Evolutionary conservation across 108 stramenopile species (phyloP), one percentile per base, ranked within the genome.

Genomic region (Aurantiochytrium sp.): DNA sequence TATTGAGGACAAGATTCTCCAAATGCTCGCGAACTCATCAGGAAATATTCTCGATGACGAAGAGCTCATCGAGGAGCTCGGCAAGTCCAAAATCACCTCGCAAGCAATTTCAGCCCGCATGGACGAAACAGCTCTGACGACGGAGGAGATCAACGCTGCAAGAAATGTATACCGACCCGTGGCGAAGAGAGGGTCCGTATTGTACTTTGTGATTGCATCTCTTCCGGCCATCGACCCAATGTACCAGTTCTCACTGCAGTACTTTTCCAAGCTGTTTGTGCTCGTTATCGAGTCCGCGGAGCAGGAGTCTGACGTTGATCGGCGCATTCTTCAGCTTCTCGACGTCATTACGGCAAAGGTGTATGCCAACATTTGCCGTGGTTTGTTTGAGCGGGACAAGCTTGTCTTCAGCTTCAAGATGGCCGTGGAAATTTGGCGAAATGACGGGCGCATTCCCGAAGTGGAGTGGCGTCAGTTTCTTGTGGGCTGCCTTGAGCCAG

Each of bases 171-270:
- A 94, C 72, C 91, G 93, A 16, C 90, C 93, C 10, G 94, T 94
- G 53, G 94, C 94, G 23, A 91, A 87, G 14, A 69, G 94, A 18
- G 94, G 93, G 8, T 90, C 90, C 25, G 87, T 93, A 21, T 91
- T 94, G 60, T 94, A 94, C 72, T 94, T 94, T 87, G 92, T 93
- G 42, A 91, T 94, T 59, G 93, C 92, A 23, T 72, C 88, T 14
- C 72, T 94, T 44, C 91, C 92, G 72, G 57, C 88, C 58, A 69
- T 94, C 12, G 93, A 94, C 71, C 92, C 93, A 14, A 94, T 94
- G 94, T 94, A 94, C 92, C 93, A 94, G 90, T 94, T 91, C 90
- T 92, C 92, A 45, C 91, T 94, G 59, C 93, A 93, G 90, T 93
- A 90, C 59, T 94, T 93, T 72, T 90, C 91, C 55, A 90, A 91